These are phyloP conservation scores for Nakaseomyces nivariensis DNA, from an alignment of 1,139 yeast species.

Conservation along the genomic window DNA sequence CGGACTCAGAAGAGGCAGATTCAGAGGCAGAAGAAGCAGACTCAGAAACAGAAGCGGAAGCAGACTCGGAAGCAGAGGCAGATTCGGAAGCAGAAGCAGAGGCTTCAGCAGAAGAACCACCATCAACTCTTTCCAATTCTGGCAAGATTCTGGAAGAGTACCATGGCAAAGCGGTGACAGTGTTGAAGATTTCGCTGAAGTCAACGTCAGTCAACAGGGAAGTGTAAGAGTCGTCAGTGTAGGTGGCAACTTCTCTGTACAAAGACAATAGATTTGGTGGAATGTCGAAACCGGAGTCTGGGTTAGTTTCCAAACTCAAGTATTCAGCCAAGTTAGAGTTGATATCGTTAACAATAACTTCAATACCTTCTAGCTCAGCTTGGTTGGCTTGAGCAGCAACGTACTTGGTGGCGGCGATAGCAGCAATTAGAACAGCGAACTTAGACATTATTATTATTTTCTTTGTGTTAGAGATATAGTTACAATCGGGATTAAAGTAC, in stretches of 20 bases:
- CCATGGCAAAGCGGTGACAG: constrained; percentile 36
- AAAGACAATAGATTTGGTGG: constrained; percentile 29
- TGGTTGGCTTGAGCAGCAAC: constrained; percentile 5
- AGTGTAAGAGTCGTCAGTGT: constrained; percentile 37
- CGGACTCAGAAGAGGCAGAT: constrained; percentile 9
- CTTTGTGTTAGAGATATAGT: neutral
- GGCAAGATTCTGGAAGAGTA: constrained; percentile 32
- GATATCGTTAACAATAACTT: constrained; percentile 14
- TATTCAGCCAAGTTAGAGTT: constrained; percentile 11
- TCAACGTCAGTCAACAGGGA: constrained; percentile 28
- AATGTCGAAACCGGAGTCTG: constrained; percentile 14
- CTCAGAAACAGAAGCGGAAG: constrained; percentile 17
- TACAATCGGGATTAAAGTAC: no score
- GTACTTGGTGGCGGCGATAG: constrained; percentile 9
- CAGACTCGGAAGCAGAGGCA: constrained; percentile 9
- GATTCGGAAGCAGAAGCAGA: constrained; percentile 16
- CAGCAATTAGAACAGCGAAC: constrained; percentile 6
- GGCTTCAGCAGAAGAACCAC: constrained; percentile 17
- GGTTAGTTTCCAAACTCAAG: constrained; percentile 8
- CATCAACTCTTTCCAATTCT: constrained; percentile 21
- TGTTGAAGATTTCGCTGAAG: constrained; percentile 24
- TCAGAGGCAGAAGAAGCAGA: constrained; percentile 13
- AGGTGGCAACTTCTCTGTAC: constrained; percentile 30
- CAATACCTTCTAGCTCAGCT: constrained; percentile 11
- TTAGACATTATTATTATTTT: constrained; percentile 3